Evolutionary conservation across 495 filamentous ascomycete genomes (phyloP), one percentile per base, ranked within the genome.

Genomic region (Penicillium arizonense): DNA sequence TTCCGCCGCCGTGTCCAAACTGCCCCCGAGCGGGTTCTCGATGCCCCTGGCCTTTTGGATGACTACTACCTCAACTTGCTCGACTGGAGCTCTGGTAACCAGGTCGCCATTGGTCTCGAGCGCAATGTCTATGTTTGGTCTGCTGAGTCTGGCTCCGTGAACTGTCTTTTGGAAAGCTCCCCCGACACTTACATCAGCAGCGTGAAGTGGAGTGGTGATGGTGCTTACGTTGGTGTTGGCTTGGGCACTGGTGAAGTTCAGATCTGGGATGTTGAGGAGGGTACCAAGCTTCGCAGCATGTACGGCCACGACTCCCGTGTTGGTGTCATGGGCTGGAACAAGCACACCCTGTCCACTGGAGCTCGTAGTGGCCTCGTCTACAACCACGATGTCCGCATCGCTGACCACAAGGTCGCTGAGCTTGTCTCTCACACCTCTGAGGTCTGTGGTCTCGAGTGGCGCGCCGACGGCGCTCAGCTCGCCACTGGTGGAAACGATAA

Each of bases 41-140:
- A 99, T 69, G 94, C 94, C 1, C 94, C 94, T 1, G 94, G 91
- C 48, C 82, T 99, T 24, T 83, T 97, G 48, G 94, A 99, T 66
- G 94, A 99, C 71, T 99, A 97, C 80, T 99, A 99, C 67, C 87
- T 99, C 62, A 99, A 99, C 76, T 78, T 99, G 26, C 77, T 97
- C 16, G 94, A 99, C 75, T 99, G 94, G 94, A 96, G 90, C 68
- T 92, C 90, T 14, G 86, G 87, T 38, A 99, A 99, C 78, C 94
- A 97, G 69, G 92, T 99, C 44, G 94, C 94, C 26, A 97, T 99
- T 66, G 94, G 94, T 42, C 83, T 99, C 12, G 94, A 97, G 73
- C 91, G 94, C 47, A 95, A 85, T 55, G 93, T 97, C 52, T 99
- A 97, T 61, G 89, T 99, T 59, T 99, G 95, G 94, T 97, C 93